A percentile compares a stretch with the other conserved stretches of the same genome.
phyloP scores from a whole-genome alignment of 148 eudicot species.

The Rhododendron vialii region DNA sequence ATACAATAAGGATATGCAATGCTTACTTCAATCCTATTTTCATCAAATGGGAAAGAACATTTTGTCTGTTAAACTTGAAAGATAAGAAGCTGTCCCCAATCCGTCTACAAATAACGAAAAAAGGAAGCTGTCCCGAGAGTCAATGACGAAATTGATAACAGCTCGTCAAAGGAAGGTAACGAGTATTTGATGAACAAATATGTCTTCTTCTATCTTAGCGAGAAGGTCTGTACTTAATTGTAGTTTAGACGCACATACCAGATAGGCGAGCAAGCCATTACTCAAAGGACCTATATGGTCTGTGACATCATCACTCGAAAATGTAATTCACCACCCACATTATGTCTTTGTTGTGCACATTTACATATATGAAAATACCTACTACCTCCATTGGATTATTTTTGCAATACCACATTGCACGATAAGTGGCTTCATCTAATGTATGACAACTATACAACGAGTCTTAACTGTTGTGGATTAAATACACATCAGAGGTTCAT shows the following conservation, averaged over 20 bases:
- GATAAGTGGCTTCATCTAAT: neutral
- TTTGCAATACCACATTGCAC: neutral
- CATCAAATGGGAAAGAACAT: neutral
- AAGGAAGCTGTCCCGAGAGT: neutral
- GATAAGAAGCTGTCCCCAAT: neutral
- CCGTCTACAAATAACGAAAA: neutral
- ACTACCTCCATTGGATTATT: neutral
- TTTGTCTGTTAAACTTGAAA: neutral
- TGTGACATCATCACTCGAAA: neutral
- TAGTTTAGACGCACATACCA: neutral
- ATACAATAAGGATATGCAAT: neutral
- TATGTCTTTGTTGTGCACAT: neutral
- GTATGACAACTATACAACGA: neutral
- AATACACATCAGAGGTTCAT: neutral
- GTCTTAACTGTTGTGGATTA: neutral
- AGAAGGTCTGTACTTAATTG: neutral
- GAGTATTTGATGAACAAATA: neutral
- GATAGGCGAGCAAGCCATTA: neutral
- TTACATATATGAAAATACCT: neutral
- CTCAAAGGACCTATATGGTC: neutral
- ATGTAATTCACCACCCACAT: neutral
- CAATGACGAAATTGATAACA: neutral
- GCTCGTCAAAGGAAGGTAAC: neutral
- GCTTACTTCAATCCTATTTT: neutral
- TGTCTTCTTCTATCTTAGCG: neutral